phyloP scores from a whole-genome alignment of 768 basidiomycete genomes.

The Mycena filopes region DNA sequence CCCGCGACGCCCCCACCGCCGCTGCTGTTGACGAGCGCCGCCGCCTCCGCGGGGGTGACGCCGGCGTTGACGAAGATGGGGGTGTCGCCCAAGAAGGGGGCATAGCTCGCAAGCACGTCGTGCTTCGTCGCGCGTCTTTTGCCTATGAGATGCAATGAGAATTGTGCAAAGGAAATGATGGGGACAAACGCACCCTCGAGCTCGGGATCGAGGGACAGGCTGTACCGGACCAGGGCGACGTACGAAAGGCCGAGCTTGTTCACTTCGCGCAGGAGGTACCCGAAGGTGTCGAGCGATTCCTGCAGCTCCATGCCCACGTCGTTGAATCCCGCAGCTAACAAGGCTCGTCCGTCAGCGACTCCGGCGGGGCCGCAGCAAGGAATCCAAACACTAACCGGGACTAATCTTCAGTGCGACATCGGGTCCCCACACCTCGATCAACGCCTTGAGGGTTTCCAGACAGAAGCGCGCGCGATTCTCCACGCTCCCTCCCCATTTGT shows the following conservation, averaged over 20 bases:
- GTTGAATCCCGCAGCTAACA: conserved; percentile 13
- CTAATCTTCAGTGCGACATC: conserved; percentile 44
- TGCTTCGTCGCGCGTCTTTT: conserved; percentile 37
- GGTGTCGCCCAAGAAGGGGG: conserved; percentile 35
- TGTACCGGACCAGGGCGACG: conserved; percentile 37
- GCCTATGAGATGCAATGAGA: conserved; percentile 3
- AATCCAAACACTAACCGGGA: conserved; percentile 37
- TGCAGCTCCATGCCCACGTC: conserved; percentile 34
- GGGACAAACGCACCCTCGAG: conserved; percentile 39
- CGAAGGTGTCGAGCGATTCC: conserved; percentile 37
- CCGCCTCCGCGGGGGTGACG: conserved; percentile 41
- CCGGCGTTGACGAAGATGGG: conserved; percentile 40
- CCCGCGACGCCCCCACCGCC: conserved; percentile 39
- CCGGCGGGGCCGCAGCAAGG: conserved; percentile 26
- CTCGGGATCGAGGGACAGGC: conserved; percentile 30
- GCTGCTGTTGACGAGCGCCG: conserved; percentile 31
- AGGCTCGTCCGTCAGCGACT: conserved; percentile 29
- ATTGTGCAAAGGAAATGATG: neutral
- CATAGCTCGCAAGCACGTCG: conserved; percentile 40
- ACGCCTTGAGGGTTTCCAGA: conserved; percentile 44
- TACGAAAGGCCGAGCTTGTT: conserved; percentile 38
- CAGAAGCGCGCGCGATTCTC: conserved; percentile 42
- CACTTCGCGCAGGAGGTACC: conserved; percentile 32
- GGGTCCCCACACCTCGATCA: conserved; percentile 44
- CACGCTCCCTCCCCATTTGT: conserved; percentile 7